Evolutionary conservation across 2,329 filamentous ascomycete genomes (phyloP).

Genomic region (Cryoendolithus antarcticus): DNA sequence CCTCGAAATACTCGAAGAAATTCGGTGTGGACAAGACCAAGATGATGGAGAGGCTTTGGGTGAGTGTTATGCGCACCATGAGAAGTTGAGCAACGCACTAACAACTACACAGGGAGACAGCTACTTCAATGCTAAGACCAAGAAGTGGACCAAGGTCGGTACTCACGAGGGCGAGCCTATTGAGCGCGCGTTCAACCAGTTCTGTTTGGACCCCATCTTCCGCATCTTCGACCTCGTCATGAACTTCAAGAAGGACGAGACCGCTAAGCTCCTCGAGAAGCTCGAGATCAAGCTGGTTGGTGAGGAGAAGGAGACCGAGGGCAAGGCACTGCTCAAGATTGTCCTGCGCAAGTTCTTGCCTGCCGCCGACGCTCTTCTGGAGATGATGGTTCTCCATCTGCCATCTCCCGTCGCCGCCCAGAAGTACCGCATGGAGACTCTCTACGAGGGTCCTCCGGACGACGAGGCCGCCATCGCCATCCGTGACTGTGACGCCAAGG

Average conservation of each 20-base stretch:
- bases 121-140: constrained; percentile 99
- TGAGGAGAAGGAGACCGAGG: constrained; percentile 87
- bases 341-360: constrained; percentile 99
- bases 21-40: constrained; percentile 99
- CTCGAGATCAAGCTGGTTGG: constrained; percentile 79
- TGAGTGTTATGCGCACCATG: constrained; percentile 33
- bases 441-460: constrained; percentile 94
- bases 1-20: constrained; percentile 94
- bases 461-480: constrained; percentile 91
- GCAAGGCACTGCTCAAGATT: constrained; percentile 95
- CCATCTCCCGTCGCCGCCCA: constrained; percentile 93
- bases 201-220: constrained; percentile 99
- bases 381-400: constrained; percentile 99
- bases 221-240: constrained; percentile 93
- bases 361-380: constrained; percentile 90
- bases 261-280: constrained; percentile 72
- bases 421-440: constrained; percentile 94
- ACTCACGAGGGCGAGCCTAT: constrained; percentile 54
- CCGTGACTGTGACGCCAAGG: constrained; percentile 96
- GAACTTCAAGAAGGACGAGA: constrained; percentile 98
- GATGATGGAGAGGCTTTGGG: constrained; percentile 99
- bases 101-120: constrained; percentile 61
- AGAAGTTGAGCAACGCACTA: constrained; percentile 4
- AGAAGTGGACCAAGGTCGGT: constrained; percentile 95
- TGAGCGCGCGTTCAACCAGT: constrained; percentile 99